Evolutionary conservation across 805 yeast species (phyloP).

Genomic region (Metschnikowia peoriensis): DNA sequence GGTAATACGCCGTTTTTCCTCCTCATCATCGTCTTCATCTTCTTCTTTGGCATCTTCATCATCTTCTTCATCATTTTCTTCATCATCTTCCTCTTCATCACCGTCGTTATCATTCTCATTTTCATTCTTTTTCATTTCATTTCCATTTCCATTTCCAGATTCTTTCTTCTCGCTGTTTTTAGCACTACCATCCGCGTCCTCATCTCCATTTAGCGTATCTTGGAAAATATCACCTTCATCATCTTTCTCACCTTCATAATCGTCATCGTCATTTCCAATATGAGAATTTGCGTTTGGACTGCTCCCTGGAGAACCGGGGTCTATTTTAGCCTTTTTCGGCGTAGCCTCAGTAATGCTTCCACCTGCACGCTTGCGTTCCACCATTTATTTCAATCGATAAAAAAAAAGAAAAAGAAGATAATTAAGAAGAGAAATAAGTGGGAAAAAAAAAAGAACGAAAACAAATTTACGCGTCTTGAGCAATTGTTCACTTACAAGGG

Average conservation of each 20-base stretch:
- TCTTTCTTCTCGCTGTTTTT: conserved; percentile 6
- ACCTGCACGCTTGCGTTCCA: conserved; percentile 33
- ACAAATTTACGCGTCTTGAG: not conserved
- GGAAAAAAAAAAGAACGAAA: not conserved
- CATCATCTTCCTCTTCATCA: conserved; percentile 7
- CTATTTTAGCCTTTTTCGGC: conserved; percentile 16
- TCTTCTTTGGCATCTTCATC: conserved; percentile 42
- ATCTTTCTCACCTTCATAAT: conserved; percentile 6
- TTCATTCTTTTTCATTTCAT: conserved; percentile 35
- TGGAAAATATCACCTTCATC: conserved; percentile 11
- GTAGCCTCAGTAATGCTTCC: conserved; percentile 27
- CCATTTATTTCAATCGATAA: conserved; percentile 20
- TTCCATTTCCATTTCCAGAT: conserved; percentile 27
- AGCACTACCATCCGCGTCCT: conserved; percentile 21
- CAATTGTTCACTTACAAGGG: not conserved
- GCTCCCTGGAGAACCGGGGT: conserved; percentile 10
- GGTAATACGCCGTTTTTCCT: conserved; percentile 41
- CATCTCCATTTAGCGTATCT: conserved; percentile 14
- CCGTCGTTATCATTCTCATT: conserved; percentile 11
- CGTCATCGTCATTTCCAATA: conserved; percentile 3
- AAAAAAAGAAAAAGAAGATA: not conserved
- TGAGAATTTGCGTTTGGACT: no score
- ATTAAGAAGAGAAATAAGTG: not conserved
- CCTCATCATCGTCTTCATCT: conserved; percentile 45
- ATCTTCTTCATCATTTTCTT: conserved; percentile 23